Evolutionary conservation across 106 monocot genomes (phyloP).

Genomic region (Agapanthus africanus): DNA sequence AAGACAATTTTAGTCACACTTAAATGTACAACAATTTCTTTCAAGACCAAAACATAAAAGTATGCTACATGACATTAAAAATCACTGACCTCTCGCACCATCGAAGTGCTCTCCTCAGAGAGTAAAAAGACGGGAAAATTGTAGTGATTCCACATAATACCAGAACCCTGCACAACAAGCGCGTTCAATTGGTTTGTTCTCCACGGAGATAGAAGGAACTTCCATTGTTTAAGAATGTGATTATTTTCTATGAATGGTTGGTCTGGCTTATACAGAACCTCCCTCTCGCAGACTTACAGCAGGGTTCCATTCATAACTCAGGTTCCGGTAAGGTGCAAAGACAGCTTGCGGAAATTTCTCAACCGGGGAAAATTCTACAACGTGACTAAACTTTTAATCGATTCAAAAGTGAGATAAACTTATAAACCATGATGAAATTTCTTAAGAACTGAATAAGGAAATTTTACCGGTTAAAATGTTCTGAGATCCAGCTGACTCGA

Average conservation of each 20-base stretch:
- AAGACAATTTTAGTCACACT: too few relatives aligned
- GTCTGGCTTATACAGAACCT: background rate
- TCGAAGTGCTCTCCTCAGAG: slow-evolving; percentile 40
- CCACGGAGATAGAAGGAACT: background rate
- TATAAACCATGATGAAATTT: slow-evolving; percentile 61
- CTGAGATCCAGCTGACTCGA: slow-evolving; percentile 40
- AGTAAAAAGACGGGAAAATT: slow-evolving; percentile 92
- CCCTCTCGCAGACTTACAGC: slow-evolving; percentile 28
- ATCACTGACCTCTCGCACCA: slow-evolving; percentile 49
- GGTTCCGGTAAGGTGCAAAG: slow-evolving; percentile 69
- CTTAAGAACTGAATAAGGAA: background rate
- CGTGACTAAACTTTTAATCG: background rate
- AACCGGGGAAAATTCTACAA: slow-evolving; percentile 77
- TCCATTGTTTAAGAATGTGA: background rate
- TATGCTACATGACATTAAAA: background rate
- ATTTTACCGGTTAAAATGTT: slow-evolving; percentile 37
- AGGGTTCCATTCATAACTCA: slow-evolving; percentile 80
- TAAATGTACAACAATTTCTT: background rate
- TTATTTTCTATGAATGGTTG: background rate
- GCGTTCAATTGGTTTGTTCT: background rate
- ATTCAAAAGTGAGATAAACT: background rate
- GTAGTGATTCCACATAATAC: slow-evolving; percentile 78
- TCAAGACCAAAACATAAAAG: background rate
- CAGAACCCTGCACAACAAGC: slow-evolving; percentile 70
- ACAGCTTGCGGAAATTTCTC: slow-evolving; percentile 74